These are phyloP conservation scores for Helminthosporium solani DNA, from an alignment of 2,329 filamentous ascomycete species.

Conservation along the genomic window DNA sequence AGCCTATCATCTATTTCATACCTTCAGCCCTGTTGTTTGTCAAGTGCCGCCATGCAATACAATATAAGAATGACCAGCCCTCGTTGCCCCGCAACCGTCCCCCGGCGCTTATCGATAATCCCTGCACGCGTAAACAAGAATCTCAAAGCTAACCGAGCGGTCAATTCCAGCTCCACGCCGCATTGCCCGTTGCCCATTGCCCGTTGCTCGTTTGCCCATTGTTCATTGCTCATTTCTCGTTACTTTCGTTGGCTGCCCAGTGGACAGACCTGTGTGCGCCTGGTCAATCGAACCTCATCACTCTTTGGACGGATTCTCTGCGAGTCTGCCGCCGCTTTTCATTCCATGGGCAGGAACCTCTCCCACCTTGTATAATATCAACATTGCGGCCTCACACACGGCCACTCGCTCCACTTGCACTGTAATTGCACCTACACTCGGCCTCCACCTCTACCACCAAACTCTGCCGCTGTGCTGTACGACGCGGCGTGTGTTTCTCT, in stretches of 20 bases:
- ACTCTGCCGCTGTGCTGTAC: slow-evolving; percentile 15
- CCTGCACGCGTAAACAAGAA: slow-evolving; percentile 26
- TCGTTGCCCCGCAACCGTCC: slow-evolving; percentile 14
- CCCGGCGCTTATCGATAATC: slow-evolving; percentile 6
- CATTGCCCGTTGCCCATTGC: not conserved
- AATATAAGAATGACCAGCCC: too few species aligned
- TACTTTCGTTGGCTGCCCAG: slow-evolving; percentile 33
- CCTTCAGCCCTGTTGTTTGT: too few species aligned
- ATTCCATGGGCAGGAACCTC: too few species aligned
- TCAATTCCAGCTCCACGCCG: slow-evolving; percentile 29
- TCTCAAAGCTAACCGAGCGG: slow-evolving; percentile 17
- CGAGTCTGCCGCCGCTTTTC: slow-evolving; percentile 15
- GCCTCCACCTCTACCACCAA: too few species aligned
- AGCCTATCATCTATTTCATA: too few species aligned
- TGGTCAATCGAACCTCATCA: slow-evolving; percentile 22
- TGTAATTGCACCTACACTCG: slow-evolving; percentile 14
- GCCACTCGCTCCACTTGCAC: slow-evolving; percentile 22
- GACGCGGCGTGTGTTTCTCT: slow-evolving; percentile 36
- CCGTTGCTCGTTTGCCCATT: slow-evolving; percentile 8
- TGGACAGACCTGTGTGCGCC: slow-evolving; percentile 10
- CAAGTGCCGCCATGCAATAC: too few species aligned
- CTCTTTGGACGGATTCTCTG: slow-evolving; percentile 15
- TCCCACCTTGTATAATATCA: too few species aligned
- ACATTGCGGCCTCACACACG: slow-evolving; percentile 32
- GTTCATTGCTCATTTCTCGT: slow-evolving; percentile 30